Evolutionary conservation across 768 basidiomycete genomes (phyloP).

Genomic region (Filobasidium floriforme): DNA sequence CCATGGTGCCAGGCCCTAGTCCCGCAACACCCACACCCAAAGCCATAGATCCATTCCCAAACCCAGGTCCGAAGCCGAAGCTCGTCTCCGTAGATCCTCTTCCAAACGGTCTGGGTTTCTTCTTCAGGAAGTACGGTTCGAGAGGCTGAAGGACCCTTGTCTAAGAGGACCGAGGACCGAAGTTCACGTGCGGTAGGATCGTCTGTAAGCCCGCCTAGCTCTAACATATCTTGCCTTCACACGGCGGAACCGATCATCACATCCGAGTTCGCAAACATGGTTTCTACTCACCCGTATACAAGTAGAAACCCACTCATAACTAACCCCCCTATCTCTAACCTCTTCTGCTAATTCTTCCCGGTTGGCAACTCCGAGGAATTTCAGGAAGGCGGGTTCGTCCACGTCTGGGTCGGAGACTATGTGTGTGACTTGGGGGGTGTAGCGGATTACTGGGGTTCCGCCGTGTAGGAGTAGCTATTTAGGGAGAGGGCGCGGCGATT

Average conservation of each 20-base stretch:
- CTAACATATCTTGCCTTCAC: too few relatives aligned
- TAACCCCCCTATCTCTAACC: slow-evolving; percentile 1
- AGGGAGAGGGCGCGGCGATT: too few relatives aligned
- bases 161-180: too few relatives aligned
- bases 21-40: not conserved
- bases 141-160: slow-evolving; percentile 1
- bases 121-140: not conserved
- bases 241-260: too few relatives aligned
- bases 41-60: too few relatives aligned
- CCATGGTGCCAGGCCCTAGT: not conserved
- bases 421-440: slow-evolving; percentile 3
- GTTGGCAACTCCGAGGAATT: not conserved
- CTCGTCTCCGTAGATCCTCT: not conserved
- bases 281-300: slow-evolving; percentile 10
- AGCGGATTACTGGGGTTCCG: not conserved
- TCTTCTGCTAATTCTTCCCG: not conserved
- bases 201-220: too few relatives aligned
- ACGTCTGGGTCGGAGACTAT: slow-evolving; percentile 3
- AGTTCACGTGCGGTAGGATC: too few relatives aligned
- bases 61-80: not conserved
- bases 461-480: slow-evolving; percentile 6
- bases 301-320: slow-evolving; percentile 2
- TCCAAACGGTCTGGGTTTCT: not conserved
- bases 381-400: slow-evolving; percentile 8
- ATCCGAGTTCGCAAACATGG: too few relatives aligned